Base-by-base conservation (phyloP, 2,329 filamentous ascomycete genomes). In the Ascochyta lentis region DNA sequence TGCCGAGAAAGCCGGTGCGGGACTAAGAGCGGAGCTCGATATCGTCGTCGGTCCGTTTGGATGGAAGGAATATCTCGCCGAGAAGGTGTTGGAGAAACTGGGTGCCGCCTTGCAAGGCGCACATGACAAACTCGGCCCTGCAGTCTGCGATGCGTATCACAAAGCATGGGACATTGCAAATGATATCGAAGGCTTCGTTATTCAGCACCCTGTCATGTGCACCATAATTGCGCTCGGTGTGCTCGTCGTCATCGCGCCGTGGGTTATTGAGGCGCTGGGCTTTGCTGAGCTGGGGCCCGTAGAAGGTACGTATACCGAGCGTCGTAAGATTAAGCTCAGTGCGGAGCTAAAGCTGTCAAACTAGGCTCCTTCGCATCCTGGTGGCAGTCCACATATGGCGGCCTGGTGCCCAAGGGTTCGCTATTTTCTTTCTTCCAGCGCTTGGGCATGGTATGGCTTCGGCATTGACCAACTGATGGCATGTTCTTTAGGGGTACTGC, bases 371-470 rank as follows among this genome's bases (percentile, higher is more conserved):
- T 79, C 48, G 79, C 78, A 13, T 71, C 78, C 1, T 63, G 55
- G 58, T 80, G 78, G 76, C 73, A 79, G 61, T 55, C 68, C 0
- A 59, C 48, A 1, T 79, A 79, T 61, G 65, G 62, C 3, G 77
- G 76, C 1, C 71, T 71, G 42, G 76, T 80, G 46, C 74, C 77
- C 0, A 74, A 74, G 54, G 69, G 68, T 0, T 76, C 77, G 4
- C 56, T 80, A n/a, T 78, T 79, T 54, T 71, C 72, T 2, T 80
- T 70, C 46, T 73, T 80, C 29, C 78, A 80, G 69, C 66, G 75
- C 12, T 58, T 80, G 54, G 77, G 78, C 0, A 80, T 80, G 76
- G 65, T 61, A 34, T 71, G 65, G 69, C 31, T 51, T 31, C 35
- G 41, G 53, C 65, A 64, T 38, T 63, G 51, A 60, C 54, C 49